Percentiles rank a stretch among this genome's conserved stretches.
phyloP scores from a whole-genome alignment of 1,284 basidiomycete genomes.

The Fomes fomentarius region DNA sequence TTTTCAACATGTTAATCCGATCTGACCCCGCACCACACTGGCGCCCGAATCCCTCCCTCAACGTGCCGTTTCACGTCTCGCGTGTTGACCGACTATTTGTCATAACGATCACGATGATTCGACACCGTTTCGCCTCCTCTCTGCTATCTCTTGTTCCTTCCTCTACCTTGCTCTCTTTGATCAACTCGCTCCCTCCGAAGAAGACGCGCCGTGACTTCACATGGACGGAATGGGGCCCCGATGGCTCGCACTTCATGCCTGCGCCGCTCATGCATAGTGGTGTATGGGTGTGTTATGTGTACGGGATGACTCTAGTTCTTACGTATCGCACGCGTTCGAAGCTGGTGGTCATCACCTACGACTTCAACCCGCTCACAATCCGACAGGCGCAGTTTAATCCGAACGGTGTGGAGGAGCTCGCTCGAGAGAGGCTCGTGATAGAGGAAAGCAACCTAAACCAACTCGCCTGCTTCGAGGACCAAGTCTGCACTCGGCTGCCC shows the following conservation, averaged over 20 bases:
- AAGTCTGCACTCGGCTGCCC: constrained; percentile 49
- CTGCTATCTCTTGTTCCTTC: constrained; percentile 53
- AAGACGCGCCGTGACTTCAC: constrained; percentile 33
- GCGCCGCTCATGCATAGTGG: constrained; percentile 37
- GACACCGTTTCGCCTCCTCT: constrained; percentile 26
- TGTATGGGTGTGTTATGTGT: constrained; percentile 63
- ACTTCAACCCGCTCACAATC: constrained; percentile 54
- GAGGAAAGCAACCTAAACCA: constrained; percentile 27
- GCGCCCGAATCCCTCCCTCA: constrained; percentile 35
- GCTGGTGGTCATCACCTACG: constrained; percentile 37
- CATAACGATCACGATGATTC: constrained; percentile 45
- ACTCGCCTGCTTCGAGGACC: constrained; percentile 37
- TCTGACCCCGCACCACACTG: constrained; percentile 60
- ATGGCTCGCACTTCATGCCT: constrained; percentile 45
- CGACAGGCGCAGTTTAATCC: constrained; percentile 26
- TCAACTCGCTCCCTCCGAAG: constrained; percentile 28
- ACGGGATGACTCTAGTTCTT: constrained; percentile 50
- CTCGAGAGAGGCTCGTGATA: constrained; percentile 9
- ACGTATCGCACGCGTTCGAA: constrained; percentile 22
- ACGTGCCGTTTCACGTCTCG: constrained; percentile 54
- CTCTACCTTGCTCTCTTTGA: constrained; percentile 43
- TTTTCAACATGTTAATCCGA: constrained; percentile 46
- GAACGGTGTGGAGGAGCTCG: constrained; percentile 1
- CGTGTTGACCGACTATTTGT: constrained; percentile 49
- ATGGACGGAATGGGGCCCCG: constrained; percentile 59